phyloP scores from a whole-genome alignment of 2,329 filamentous ascomycete species.

The Hortaea werneckii region DNA sequence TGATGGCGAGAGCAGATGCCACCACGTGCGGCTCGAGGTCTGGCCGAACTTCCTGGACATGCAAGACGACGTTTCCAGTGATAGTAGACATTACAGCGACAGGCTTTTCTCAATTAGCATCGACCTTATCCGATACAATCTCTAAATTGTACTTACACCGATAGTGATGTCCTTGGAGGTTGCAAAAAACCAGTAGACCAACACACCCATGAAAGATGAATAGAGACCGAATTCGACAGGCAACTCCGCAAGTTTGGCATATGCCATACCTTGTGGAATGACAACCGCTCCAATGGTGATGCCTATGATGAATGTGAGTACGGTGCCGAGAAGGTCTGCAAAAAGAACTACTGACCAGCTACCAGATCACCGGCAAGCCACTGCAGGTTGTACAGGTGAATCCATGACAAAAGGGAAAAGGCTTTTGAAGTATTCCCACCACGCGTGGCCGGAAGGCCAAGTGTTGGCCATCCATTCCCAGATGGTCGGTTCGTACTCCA shows the following conservation, averaged over 20 bases:
- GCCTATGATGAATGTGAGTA: slow-evolving; percentile 30
- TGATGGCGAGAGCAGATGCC: slow-evolving; percentile 67
- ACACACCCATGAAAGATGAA: slow-evolving; percentile 89
- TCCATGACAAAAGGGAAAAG: slow-evolving; percentile 92
- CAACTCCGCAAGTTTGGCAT: slow-evolving; percentile 74
- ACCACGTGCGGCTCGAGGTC: slow-evolving; percentile 54
- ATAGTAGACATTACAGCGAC: slow-evolving; percentile 93
- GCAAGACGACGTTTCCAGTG: slow-evolving; percentile 67
- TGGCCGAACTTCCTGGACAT: slow-evolving; percentile 49
- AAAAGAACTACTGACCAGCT: slow-evolving; percentile 50
- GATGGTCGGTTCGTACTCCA: slow-evolving; percentile 70
- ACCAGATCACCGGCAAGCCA: slow-evolving; percentile 87
- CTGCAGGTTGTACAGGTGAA: slow-evolving; percentile 73
- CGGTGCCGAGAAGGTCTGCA: slow-evolving; percentile 1
- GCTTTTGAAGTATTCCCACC: slow-evolving; percentile 52
- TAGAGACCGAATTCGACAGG: slow-evolving; percentile 77
- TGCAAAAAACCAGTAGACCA: slow-evolving; percentile 95
- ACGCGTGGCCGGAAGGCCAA: slow-evolving; percentile 47
- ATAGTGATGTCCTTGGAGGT: slow-evolving; percentile 99
- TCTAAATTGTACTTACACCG: slow-evolving; percentile 50
- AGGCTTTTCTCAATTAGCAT: slow-evolving; percentile 45
- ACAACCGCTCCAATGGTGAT: slow-evolving; percentile 69
- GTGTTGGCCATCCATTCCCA: slow-evolving; percentile 60
- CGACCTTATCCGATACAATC: background rate
- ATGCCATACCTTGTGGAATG: slow-evolving; percentile 95